phyloP scores from a whole-genome alignment of 495 filamentous ascomycete genomes.

The Talaromyces proteolyticus region DNA sequence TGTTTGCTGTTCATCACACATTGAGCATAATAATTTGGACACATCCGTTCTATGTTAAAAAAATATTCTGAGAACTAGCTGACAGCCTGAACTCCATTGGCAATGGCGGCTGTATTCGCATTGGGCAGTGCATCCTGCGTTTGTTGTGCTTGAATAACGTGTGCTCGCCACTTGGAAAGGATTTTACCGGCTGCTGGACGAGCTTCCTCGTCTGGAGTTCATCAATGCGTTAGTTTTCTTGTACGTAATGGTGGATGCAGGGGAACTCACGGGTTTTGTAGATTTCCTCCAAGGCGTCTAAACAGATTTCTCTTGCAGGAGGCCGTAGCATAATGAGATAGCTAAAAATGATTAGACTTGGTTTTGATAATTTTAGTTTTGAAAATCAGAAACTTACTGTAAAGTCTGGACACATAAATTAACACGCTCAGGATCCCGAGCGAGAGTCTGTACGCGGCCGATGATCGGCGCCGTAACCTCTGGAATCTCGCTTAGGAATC shows the following conservation, averaged over 20 bases:
- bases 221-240: background rate
- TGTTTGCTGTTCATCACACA: too few relatives aligned
- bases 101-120: background rate
- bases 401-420: conserved; percentile 55
- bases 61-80: too few relatives aligned
- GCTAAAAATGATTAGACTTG: conserved; percentile 26
- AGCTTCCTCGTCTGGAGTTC: conserved; percentile 35
- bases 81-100: background rate
- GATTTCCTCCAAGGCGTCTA: conserved; percentile 80
- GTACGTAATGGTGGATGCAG: background rate
- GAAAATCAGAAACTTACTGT: conserved; percentile 36
- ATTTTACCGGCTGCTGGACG: conserved; percentile 37
- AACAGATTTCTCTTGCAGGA: conserved; percentile 70
- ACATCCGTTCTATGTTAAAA: too few relatives aligned
- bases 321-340: conserved; percentile 85
- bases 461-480: conserved; percentile 66
- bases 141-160: conserved; percentile 8
- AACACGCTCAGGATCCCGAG: conserved; percentile 79
- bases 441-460: conserved; percentile 69
- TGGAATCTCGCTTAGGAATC: conserved; percentile 89
- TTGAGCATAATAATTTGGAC: too few relatives aligned
- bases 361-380: background rate
- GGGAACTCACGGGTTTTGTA: conserved; percentile 70
- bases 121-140: background rate
- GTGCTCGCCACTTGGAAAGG: conserved; percentile 36